These are phyloP conservation scores for Periconia digitata DNA, from an alignment of 2,329 filamentous ascomycete genomes.

Conservation along the genomic window DNA sequence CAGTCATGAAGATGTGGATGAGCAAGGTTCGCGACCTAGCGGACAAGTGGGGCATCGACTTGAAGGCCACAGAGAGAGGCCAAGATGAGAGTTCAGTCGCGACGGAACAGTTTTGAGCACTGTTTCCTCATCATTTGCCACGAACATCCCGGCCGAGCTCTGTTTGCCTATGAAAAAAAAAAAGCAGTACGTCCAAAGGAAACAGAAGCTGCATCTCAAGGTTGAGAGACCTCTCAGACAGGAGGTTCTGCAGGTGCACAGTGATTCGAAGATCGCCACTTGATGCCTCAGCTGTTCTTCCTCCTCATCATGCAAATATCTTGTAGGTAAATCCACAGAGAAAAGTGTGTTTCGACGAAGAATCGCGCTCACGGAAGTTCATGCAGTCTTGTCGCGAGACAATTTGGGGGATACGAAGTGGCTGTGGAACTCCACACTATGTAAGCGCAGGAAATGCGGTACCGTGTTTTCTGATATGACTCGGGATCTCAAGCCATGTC, in stretches of 20 bases:
- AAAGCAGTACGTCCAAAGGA: too few species aligned
- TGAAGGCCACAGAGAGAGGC: conserved; percentile 41
- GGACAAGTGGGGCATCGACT: conserved; percentile 43
- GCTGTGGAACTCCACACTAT: not conserved
- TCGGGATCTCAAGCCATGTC: not conserved
- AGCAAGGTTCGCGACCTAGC: conserved; percentile 47
- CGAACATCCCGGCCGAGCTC: too few species aligned
- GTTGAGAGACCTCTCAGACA: too few species aligned
- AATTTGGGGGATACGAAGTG: not conserved
- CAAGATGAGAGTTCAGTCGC: conserved; percentile 40
- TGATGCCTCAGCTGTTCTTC: too few species aligned
- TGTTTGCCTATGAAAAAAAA: too few species aligned
- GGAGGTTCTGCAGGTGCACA: too few species aligned
- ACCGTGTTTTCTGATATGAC: not conserved
- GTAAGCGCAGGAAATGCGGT: not conserved
- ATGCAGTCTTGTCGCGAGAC: not conserved
- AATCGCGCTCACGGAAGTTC: not conserved
- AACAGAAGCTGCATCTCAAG: too few species aligned
- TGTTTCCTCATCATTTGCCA: not conserved
- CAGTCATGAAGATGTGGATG: conserved; percentile 66
- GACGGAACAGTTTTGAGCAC: conserved; percentile 39
- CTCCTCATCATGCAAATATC: too few species aligned
- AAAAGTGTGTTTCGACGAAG: not conserved
- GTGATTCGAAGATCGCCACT: too few species aligned
- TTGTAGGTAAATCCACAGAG: too few species aligned